phyloP scores from a whole-genome alignment of 768 basidiomycete species.

The Nidularia pulvinata region DNA sequence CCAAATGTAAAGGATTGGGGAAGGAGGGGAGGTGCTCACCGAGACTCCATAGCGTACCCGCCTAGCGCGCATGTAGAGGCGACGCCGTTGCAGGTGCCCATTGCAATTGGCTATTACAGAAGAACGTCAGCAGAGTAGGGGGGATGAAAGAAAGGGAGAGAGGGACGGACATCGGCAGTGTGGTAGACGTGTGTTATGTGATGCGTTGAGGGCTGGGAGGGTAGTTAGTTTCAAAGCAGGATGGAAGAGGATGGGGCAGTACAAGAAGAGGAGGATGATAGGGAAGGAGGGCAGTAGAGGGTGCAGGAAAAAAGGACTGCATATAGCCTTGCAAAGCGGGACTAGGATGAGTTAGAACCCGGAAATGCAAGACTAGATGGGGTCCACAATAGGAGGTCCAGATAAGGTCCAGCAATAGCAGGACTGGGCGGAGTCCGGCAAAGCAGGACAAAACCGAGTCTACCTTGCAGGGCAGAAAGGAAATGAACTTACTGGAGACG shows the following conservation, averaged over 20 bases:
- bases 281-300: too few relatives aligned
- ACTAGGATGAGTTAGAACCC: too few relatives aligned
- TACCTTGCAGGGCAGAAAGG: too few relatives aligned
- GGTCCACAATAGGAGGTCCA: neutral
- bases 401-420: neutral
- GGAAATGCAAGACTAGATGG: neutral
- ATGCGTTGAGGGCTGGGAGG: constrained; percentile 59
- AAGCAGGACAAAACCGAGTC: too few relatives aligned
- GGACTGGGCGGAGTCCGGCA: too few relatives aligned
- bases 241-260: too few relatives aligned
- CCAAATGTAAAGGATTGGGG: neutral
- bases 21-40: neutral
- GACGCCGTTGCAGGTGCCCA: constrained; percentile 80
- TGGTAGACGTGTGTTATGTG: constrained; percentile 91
- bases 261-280: too few relatives aligned
- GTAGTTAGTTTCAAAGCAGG: neutral
- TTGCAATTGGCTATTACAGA: constrained; percentile 71
- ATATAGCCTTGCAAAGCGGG: too few relatives aligned
- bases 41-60: constrained; percentile 86
- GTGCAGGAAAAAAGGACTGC: too few relatives aligned
- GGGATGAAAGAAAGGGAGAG: neutral
- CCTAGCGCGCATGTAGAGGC: constrained; percentile 45
- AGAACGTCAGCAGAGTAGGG: neutral
- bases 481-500: constrained; percentile 69
- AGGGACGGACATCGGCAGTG: constrained; percentile 69